Evolutionary conservation across 306 rosid species (phyloP).

Genomic region (Vigna radiata): DNA sequence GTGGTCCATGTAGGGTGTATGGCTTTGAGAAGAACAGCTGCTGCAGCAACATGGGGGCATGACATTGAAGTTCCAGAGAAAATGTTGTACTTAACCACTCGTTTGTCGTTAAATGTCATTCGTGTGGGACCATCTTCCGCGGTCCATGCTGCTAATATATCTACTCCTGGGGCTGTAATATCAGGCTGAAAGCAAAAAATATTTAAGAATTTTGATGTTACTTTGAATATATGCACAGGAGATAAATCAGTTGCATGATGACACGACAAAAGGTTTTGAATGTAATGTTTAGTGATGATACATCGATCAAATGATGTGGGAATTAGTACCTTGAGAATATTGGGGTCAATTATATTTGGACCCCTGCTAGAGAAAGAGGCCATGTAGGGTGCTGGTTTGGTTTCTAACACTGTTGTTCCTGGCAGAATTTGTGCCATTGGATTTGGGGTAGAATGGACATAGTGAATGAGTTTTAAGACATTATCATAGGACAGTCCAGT

Average conservation of each 20-base stretch:
- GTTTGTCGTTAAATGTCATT: conserved; percentile 56
- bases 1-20: conserved; percentile 83
- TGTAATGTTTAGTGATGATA: not conserved
- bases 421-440: conserved; percentile 71
- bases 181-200: conserved; percentile 74
- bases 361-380: conserved; percentile 86
- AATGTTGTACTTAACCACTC: conserved; percentile 72
- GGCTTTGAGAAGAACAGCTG: conserved; percentile 80
- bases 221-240: not conserved
- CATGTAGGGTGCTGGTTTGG: conserved; percentile 87
- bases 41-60: conserved; percentile 88
- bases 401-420: conserved; percentile 60
- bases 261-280: not conserved
- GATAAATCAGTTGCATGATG: not conserved
- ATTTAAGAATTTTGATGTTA: not conserved
- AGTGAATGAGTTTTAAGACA: conserved; percentile 55
- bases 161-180: conserved; percentile 91
- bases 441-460: conserved; percentile 54
- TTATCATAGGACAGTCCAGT: conserved; percentile 57
- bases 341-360: conserved; percentile 81
- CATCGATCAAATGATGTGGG: not conserved
- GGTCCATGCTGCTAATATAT: conserved; percentile 95
- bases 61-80: conserved; percentile 96
- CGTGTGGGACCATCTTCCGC: conserved; percentile 74
- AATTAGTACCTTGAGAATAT: conserved; percentile 70